phyloP scores from a whole-genome alignment of 2,329 filamentous ascomycete genomes.

The Ilyonectria mors-panacis region DNA sequence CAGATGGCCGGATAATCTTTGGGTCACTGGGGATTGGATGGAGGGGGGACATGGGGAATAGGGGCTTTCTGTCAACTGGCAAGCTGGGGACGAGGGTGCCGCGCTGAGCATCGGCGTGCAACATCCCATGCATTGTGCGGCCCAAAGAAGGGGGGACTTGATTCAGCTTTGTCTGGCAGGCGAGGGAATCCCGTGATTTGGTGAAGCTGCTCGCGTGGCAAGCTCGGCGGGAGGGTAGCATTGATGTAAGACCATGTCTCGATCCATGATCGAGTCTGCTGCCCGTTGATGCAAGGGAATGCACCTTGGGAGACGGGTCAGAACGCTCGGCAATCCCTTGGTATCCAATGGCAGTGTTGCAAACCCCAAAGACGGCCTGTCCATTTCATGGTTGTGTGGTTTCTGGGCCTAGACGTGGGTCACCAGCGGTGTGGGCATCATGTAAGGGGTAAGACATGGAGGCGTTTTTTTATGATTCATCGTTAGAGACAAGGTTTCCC shows the following conservation, averaged over 20 bases:
- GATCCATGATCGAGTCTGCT: constrained; percentile 1
- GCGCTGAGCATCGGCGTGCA: constrained; percentile 43
- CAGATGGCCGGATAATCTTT: constrained; percentile 75
- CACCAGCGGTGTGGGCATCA: constrained; percentile 17
- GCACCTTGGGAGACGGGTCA: constrained; percentile 8
- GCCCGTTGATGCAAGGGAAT: constrained; percentile 9
- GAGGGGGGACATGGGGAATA: constrained; percentile 91
- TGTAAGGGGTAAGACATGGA: constrained; percentile 22
- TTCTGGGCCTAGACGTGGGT: constrained; percentile 6
- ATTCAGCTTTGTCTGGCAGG: not conserved
- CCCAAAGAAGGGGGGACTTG: constrained; percentile 2
- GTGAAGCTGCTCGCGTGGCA: constrained; percentile 1
- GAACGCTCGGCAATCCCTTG: constrained; percentile 7
- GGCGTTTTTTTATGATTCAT: constrained; percentile 25
- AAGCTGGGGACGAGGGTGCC: constrained; percentile 74
- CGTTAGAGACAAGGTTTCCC: constrained; percentile 26
- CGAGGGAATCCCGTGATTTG: not conserved
- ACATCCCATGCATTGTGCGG: constrained; percentile 26
- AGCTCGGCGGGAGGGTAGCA: not conserved
- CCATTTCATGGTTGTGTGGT: not conserved
- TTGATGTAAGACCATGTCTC: constrained; percentile 5
- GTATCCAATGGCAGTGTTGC: constrained; percentile 10
- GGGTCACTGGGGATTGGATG: constrained; percentile 90
- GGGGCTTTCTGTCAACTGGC: constrained; percentile 88
- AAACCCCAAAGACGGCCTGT: constrained; percentile 11